A percentile compares a stretch with the other conserved stretches of the same genome.
Evolutionary conservation across 768 basidiomycete genomes (phyloP).

Genomic region (Boletus fagicola): DNA sequence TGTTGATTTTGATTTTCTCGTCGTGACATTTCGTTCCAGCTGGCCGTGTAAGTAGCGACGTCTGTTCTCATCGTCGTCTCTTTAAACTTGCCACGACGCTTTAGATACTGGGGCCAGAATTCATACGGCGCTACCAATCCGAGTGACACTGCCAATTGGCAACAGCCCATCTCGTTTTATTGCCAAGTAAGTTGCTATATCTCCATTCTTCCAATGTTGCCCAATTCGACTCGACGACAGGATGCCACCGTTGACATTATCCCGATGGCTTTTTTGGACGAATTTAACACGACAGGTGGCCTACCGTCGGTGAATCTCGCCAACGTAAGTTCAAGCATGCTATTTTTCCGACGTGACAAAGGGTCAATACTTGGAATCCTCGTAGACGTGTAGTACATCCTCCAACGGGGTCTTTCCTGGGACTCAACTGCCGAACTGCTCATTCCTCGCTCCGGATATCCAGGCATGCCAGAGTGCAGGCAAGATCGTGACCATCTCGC

Average conservation of each 20-base stretch:
- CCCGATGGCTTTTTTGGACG: constrained; percentile 60
- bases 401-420: constrained; percentile 61
- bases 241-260: constrained; percentile 56
- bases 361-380: background rate
- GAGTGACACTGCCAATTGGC: constrained; percentile 30
- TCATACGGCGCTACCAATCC: constrained; percentile 36
- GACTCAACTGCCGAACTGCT: constrained; percentile 60
- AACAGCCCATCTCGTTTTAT: constrained; percentile 34
- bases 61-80: background rate
- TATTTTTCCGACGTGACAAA: background rate
- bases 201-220: background rate
- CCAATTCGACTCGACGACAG: constrained; percentile 24
- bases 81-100: background rate
- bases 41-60: constrained; percentile 16
- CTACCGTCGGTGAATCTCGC: constrained; percentile 60
- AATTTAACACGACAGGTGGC: constrained; percentile 57
- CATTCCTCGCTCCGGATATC: constrained; percentile 60
- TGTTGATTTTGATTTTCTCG: background rate
- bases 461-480: constrained; percentile 62
- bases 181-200: constrained; percentile 22
- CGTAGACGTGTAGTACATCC: constrained; percentile 58
- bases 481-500: constrained; percentile 57
- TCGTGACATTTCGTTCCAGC: constrained; percentile 7
- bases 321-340: constrained; percentile 40
- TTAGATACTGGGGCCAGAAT: constrained; percentile 39